Evolutionary conservation across 2,329 filamentous ascomycete genomes (phyloP), one percentile per base, ranked within the genome.

Genomic region (Colletotrichum sp.): DNA sequence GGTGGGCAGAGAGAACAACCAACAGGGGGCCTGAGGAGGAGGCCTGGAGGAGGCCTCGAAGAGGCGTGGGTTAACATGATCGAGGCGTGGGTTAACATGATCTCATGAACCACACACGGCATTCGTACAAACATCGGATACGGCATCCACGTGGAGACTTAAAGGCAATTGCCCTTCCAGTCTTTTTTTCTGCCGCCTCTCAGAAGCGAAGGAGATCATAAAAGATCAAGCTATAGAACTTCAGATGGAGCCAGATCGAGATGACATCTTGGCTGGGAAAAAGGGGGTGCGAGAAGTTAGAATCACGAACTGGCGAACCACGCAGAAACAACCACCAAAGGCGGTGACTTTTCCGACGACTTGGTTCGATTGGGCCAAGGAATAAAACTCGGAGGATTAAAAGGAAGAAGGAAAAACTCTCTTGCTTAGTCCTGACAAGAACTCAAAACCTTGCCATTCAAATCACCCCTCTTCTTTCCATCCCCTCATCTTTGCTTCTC

Each of bases 361-460:
- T 22, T 34, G 48, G 48, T 36, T 68, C 65, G 30, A 27, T 55
- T 28, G 30, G 48, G 48, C 65, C 30, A 68, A 11, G 60, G 55
- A 60, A 48, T 48, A 63, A 36, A 34, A 60, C 16, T 44, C 64
- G 19, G 68, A 11, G 60, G 55, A 60, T 34, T 48, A 57, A 36
- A 34, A 60, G 22, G 25, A 65, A 22, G 68, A 66, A 16, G 28
- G 16, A 34, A 30, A 75, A 75, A 75, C 69, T 75, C 64, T 68
- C 39, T 61, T 59, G 63, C 60, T 65, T 44, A 64, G 63, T 59
- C 36, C 60, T 55, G 52, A 61, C 60, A 64, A 57, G 32, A 73
- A 73, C 61, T 59, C 55, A 64, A 68, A 75, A 52, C 39, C 27
- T 63, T 59, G 30, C 48, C 66, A 59, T 36, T 57, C 57, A 68